Conservation (phyloP, 345 rosid species). For the Ailanthus altissimus region DNA sequence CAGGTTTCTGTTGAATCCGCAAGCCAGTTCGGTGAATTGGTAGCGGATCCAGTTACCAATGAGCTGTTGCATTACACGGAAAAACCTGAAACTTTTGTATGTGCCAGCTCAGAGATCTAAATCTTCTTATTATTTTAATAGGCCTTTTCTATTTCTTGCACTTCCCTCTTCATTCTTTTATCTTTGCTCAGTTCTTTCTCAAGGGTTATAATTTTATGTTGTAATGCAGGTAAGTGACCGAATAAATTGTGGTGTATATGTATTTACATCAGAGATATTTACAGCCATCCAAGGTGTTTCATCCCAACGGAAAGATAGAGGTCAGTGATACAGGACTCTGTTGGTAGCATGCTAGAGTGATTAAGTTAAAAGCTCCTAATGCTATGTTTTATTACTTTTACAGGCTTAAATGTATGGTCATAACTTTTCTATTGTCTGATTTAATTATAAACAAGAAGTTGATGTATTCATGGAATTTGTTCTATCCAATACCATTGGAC, state of each 20-base stretch:
- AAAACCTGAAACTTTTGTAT: constrained; percentile 95
- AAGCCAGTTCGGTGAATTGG: constrained; percentile 88
- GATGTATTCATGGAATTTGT: constrained; percentile 7
- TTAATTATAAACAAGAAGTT: not conserved
- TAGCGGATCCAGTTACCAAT: constrained; percentile 85
- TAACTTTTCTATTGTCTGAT: not conserved
- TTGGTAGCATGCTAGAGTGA: not conserved
- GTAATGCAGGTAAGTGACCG: constrained; percentile 79
- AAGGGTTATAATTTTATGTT: constrained; percentile 12
- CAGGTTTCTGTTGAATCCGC: constrained; percentile 96
- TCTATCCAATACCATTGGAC: not conserved
- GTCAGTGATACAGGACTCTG: constrained; percentile 35
- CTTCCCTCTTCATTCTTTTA: constrained; percentile 3
- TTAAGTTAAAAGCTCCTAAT: not conserved
- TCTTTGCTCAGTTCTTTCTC: not conserved
- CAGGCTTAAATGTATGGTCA: not conserved
- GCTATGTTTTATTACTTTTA: not conserved
- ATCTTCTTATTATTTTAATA: not conserved
- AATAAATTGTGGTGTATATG: constrained; percentile 86
- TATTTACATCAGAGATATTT: constrained; percentile 81
- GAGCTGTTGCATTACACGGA: constrained; percentile 94
- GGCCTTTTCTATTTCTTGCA: not conserved
- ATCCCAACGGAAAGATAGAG: constrained; percentile 67
- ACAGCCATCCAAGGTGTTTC: constrained; percentile 71
- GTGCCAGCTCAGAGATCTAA: constrained; percentile 33